A percentile compares a stretch with the other conserved stretches of the same genome.
These are phyloP conservation scores for Saccharomyces pastorianus DNA, from an alignment of 1,139 yeast species.

Conservation along the genomic window DNA sequence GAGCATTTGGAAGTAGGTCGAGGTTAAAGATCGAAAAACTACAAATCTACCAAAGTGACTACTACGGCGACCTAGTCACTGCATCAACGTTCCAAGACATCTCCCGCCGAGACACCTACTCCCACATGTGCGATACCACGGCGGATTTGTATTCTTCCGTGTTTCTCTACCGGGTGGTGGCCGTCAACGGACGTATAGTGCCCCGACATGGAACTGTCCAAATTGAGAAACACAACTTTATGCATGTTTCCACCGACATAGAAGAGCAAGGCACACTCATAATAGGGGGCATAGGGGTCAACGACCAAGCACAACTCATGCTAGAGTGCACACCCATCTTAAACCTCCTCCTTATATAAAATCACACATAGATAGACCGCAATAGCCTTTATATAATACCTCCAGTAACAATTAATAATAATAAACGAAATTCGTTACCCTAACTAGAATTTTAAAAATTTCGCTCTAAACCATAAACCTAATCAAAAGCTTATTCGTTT, in stretches of 20 bases:
- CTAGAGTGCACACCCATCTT: conserved; percentile 8
- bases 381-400: too few species aligned
- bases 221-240: conserved; percentile 9
- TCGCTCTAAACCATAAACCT: background rate
- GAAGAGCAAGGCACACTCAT: background rate
- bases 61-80: conserved; percentile 14
- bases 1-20: conserved; percentile 14
- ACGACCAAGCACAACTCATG: conserved; percentile 18
- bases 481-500: background rate
- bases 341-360: too few species aligned
- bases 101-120: conserved; percentile 6
- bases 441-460: conserved; percentile 1
- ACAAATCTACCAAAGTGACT: conserved; percentile 13
- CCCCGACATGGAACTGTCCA: conserved; percentile 11
- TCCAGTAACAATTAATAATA: too few species aligned
- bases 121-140: conserved; percentile 2
- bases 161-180: conserved; percentile 14
- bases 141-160: conserved; percentile 4
- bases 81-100: conserved; percentile 6
- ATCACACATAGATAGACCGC: too few species aligned
- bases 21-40: conserved; percentile 21
- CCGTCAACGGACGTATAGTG: conserved; percentile 17
- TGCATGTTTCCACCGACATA: background rate
- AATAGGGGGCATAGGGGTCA: conserved; percentile 13
- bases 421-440: background rate